Conservation (phyloP, 2,329 filamentous ascomycete genomes). For the Nigrospora oryzae region DNA sequence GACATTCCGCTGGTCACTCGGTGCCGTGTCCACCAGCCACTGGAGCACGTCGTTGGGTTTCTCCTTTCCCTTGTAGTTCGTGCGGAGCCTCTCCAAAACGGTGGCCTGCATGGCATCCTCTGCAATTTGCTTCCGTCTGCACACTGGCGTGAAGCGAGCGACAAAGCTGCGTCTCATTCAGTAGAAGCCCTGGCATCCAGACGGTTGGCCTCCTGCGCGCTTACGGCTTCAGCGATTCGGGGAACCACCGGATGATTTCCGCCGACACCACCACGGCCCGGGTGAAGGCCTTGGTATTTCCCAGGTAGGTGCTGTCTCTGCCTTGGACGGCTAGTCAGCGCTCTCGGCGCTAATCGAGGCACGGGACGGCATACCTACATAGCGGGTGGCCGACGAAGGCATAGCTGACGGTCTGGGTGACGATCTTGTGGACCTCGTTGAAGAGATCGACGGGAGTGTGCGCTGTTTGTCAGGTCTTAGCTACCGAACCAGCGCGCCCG, state of each 20-base stretch:
- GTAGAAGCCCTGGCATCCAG: background rate
- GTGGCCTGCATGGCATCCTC: slow-evolving; percentile 1
- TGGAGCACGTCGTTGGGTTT: slow-evolving; percentile 1
- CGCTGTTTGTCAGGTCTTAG: background rate
- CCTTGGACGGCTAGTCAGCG: background rate
- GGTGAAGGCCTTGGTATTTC: background rate
- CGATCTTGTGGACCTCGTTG: background rate
- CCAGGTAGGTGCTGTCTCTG: background rate
- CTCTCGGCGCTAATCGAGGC: background rate
- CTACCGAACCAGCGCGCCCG: no score
- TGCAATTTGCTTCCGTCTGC: background rate
- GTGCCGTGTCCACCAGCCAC: background rate
- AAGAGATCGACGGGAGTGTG: background rate
- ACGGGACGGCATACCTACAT: background rate
- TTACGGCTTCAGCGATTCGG: background rate
- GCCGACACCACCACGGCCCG: background rate
- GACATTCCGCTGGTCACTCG: background rate
- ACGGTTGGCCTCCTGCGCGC: background rate
- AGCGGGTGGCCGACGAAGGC: slow-evolving; percentile 1
- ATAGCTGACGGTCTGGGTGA: background rate
- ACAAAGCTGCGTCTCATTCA: background rate
- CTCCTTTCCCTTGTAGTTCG: background rate
- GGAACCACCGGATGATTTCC: background rate
- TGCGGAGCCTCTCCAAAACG: background rate
- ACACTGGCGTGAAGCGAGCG: background rate